Base-by-base conservation (phyloP, 371 early-diverging fungal genomes). In the Rhizomucor miehei region DNA sequence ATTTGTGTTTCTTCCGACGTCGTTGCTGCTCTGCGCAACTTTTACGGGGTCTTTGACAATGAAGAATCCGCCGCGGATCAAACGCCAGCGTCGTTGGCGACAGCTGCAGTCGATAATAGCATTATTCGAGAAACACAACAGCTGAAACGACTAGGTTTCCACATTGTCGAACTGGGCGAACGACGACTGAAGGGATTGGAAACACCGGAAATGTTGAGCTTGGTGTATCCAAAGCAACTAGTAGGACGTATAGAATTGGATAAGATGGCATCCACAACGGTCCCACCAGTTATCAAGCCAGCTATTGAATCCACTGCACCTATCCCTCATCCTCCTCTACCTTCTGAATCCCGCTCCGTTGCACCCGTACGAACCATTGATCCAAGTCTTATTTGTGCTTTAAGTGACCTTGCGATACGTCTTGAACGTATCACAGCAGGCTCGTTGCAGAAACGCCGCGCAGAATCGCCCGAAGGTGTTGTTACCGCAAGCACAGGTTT, bases 151-250 rank as follows among this genome's bases (percentile, higher is more conserved):
- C 71, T 92, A 35, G 91, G 90, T 0, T 81, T 90, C 47, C 73
- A 83, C 36, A 74, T 88, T 6, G 79, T 88, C 56, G 85, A 85
- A 35, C 74, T 94, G 12, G 95, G 94, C 11, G 93, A 92, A 65
- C 69, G 78, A 29, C 88, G 90, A 48, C 77, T 95, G n/a, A 94
- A 93, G 73, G 95, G 95, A 0, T 68, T 95, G 23, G 95, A 95
- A 62, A 90, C 89, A 1, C 89, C 94, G 0, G 95, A 95, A 66
- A 78, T 82, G 43, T 67, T 95, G 11, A 87, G 85, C 39, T 63
- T 88, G 61, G 86, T 94, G 1, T 90, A 85, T 52, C 80, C 89
- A 0, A 79, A 80, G 16, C 73, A 78, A n/a, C 55, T 86, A 35
- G 55, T 72, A 12, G 80, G 84, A 44, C 56, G 75, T 51, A 66